phyloP scores from a whole-genome alignment of 2,329 filamentous ascomycete species.

The Diaporthe aspalathi region DNA sequence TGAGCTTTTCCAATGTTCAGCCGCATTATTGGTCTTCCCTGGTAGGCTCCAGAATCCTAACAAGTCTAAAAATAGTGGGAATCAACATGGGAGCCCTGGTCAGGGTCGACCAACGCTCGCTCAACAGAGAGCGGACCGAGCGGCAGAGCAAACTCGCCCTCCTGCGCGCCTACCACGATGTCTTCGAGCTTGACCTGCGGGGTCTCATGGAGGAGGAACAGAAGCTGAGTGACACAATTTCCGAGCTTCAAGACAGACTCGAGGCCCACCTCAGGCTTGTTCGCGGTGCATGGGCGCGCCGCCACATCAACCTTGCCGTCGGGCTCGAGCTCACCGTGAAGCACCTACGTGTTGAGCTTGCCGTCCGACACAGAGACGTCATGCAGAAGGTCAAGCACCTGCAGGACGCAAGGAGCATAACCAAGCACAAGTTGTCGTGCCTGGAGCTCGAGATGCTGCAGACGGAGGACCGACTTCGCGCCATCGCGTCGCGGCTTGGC shows the following conservation, averaged over 20 bases:
- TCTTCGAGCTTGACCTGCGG: background rate
- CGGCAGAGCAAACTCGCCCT: no score
- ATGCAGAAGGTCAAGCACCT: background rate
- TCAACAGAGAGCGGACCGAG: background rate
- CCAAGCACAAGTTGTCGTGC: background rate
- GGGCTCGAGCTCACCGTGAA: background rate
- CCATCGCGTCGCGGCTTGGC: background rate
- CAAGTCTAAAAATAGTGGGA: background rate
- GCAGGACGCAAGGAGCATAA: background rate
- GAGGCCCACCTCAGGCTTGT: background rate
- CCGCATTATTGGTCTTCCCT: no score
- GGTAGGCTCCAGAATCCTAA: no score
- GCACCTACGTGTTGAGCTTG: background rate
- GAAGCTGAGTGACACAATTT: background rate
- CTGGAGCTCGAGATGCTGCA: background rate
- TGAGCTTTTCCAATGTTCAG: background rate
- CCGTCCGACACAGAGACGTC: background rate
- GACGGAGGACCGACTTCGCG: background rate
- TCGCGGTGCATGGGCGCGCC: background rate
- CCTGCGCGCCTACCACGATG: background rate
- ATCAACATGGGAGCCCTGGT: background rate
- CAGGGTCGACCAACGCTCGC: no score
- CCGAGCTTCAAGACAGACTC: background rate
- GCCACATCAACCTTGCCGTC: background rate
- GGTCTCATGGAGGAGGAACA: background rate